These are phyloP conservation scores for Saccharomycopsis sp. DNA, from an alignment of 805 yeast species.

Conservation along the genomic window DNA sequence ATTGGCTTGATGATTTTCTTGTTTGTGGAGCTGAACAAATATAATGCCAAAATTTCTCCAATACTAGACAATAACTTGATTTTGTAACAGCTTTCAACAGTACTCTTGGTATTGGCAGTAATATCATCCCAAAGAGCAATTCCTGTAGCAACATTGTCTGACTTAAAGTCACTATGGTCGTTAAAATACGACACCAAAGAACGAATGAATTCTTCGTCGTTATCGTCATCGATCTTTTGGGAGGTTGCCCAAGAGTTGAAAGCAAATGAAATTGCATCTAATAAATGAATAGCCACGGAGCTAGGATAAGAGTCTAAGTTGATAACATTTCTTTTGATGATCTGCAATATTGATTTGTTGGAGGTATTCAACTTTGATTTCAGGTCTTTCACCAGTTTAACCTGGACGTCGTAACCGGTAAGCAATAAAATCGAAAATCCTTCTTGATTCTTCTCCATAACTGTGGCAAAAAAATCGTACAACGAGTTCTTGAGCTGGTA, in stretches of 20 bases:
- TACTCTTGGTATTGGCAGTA: constrained; percentile 15
- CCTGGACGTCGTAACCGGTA: constrained; percentile 47
- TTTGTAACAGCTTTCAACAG: constrained; percentile 41
- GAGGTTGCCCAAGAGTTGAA: constrained; percentile 72
- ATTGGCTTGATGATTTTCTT: constrained; percentile 37
- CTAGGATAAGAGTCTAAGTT: constrained; percentile 51
- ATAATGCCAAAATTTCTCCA: constrained; percentile 68
- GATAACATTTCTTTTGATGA: constrained; percentile 49
- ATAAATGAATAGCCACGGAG: constrained; percentile 55
- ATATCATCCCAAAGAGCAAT: constrained; percentile 15
- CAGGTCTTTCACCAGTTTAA: constrained; percentile 17
- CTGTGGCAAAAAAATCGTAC: constrained; percentile 59
- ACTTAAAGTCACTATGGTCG: constrained; percentile 32
- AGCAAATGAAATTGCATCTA: constrained; percentile 69
- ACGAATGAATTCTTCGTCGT: constrained; percentile 35
- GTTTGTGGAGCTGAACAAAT: constrained; percentile 52
- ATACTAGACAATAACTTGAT: constrained; percentile 58
- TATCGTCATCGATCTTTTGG: constrained; percentile 39
- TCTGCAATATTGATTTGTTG: constrained; percentile 41
- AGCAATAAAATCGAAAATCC: constrained; percentile 68
- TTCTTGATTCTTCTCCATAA: constrained; percentile 67
- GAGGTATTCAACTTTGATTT: constrained; percentile 13
- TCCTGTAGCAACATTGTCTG: constrained; percentile 10
- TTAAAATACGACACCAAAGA: constrained; percentile 26
- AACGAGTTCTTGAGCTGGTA: constrained; percentile 46